These are phyloP conservation scores for Aspergillus taichungensis DNA, from an alignment of 495 filamentous ascomycete genomes.

Conservation along the genomic window DNA sequence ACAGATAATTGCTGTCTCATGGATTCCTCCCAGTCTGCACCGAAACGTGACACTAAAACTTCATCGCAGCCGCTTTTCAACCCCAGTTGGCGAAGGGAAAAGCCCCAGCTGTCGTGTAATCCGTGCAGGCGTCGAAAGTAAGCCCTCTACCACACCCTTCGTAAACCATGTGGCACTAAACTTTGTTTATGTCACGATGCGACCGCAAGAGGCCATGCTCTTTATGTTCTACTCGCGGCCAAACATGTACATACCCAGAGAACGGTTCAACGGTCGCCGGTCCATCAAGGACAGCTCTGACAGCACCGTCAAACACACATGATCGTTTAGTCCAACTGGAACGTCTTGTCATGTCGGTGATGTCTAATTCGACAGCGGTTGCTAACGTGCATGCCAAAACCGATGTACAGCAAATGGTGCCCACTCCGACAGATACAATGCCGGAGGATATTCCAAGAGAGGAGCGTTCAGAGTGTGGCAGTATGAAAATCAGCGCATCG, in stretches of 20 bases:
- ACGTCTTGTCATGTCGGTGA: constrained; percentile 15
- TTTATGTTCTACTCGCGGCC: constrained; percentile 10
- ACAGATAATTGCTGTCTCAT: not conserved
- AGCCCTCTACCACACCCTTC: not conserved
- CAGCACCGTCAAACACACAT: constrained; percentile 4
- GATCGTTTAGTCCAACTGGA: constrained; percentile 16
- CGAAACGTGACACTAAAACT: not conserved
- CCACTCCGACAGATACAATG: not conserved
- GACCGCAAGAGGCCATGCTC: constrained; percentile 17
- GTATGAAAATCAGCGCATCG: constrained; percentile 17
- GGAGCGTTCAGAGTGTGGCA: constrained; percentile 21
- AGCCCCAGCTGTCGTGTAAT: constrained; percentile 29
- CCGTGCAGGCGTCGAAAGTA: constrained; percentile 16
- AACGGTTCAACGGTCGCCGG: not conserved
- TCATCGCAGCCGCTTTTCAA: not conserved
- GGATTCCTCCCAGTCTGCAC: not conserved
- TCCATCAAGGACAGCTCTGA: constrained; percentile 1
- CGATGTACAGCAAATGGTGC: not conserved
- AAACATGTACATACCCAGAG: constrained; percentile 13
- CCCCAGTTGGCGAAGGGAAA: constrained; percentile 13
- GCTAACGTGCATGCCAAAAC: not conserved
- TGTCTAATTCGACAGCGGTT: constrained; percentile 12
- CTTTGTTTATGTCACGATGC: constrained; percentile 10
- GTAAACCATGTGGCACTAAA: not conserved
- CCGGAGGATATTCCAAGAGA: constrained; percentile 7